Conservation (phyloP, 2,329 filamentous ascomycete genomes). For the Penicillium hordei region DNA sequence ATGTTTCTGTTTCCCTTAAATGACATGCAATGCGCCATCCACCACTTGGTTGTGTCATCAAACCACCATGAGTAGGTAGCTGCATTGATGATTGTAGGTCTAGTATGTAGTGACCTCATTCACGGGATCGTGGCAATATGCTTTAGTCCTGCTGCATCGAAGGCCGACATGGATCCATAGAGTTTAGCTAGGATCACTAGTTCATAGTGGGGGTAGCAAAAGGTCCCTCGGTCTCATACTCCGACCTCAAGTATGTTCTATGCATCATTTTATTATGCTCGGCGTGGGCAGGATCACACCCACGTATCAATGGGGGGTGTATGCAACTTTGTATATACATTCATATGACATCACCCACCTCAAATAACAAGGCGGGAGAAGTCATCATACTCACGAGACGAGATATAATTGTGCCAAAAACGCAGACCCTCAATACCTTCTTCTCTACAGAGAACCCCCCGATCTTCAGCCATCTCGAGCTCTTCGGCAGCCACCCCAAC, state of each 20-base stretch:
- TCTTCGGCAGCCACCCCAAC: conserved; percentile 94
- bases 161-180: not conserved
- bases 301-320: not conserved
- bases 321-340: not conserved
- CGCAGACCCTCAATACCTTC: conserved; percentile 86
- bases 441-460: conserved; percentile 82
- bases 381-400: not conserved
- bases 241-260: not conserved
- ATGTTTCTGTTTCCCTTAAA: too few relatives aligned
- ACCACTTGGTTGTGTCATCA: too few relatives aligned
- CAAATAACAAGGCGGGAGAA: conserved; percentile 7
- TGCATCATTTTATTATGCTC: not conserved
- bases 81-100: too few relatives aligned
- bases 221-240: not conserved
- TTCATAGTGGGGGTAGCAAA: not conserved
- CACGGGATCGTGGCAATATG: not conserved
- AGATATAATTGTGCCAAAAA: conserved; percentile 80
- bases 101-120: too few relatives aligned
- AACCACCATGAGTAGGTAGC: too few relatives aligned
- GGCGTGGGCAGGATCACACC: not conserved
- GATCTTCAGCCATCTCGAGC: conserved; percentile 94
- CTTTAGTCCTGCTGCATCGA: not conserved
- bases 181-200: not conserved
- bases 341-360: not conserved
- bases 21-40: too few relatives aligned